Percentiles rank a stretch among this genome's conserved stretches.
These are phyloP conservation scores for Elongisporangium undulatum DNA, from an alignment of 352 stramenopile species.

Conservation along the genomic window DNA sequence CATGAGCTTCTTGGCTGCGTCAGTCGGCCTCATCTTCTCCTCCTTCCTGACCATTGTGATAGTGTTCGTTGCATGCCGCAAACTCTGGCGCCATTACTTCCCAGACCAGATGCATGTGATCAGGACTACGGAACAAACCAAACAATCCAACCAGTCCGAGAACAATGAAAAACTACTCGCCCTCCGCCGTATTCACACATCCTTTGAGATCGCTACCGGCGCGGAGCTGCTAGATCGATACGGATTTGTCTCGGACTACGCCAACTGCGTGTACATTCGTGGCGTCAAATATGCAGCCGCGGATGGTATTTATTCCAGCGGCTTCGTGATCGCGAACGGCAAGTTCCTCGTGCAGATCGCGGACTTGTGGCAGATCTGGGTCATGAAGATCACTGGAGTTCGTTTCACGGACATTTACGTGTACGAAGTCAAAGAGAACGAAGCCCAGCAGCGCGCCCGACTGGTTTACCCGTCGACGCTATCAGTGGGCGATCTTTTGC, in stretches of 20 bases:
- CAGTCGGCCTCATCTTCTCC: slow-evolving; percentile 12
- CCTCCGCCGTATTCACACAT: background rate
- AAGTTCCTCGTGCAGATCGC: background rate
- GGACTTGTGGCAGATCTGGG: background rate
- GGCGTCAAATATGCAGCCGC: background rate
- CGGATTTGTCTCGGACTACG: slow-evolving; percentile 19
- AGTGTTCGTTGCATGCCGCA: slow-evolving; percentile 17
- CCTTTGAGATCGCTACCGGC: background rate
- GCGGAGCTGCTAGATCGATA: slow-evolving; percentile 5
- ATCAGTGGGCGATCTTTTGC: background rate
- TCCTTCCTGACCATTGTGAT: slow-evolving; percentile 17
- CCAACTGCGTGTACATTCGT: slow-evolving; percentile 14
- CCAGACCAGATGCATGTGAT: slow-evolving; percentile 10
- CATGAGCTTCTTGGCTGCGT: slow-evolving; percentile 13
- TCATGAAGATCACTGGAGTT: background rate
- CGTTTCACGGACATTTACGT: background rate
- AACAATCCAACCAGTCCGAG: background rate
- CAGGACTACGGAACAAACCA: background rate
- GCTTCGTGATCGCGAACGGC: background rate
- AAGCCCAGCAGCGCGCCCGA: background rate
- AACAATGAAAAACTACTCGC: background rate
- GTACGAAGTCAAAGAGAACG: background rate
- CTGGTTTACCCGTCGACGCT: background rate
- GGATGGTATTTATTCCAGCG: background rate
- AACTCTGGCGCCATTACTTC: slow-evolving; percentile 21